Evolutionary conservation across 2,329 filamentous ascomycete genomes (phyloP).

Genomic region (Fusarium chuoi): DNA sequence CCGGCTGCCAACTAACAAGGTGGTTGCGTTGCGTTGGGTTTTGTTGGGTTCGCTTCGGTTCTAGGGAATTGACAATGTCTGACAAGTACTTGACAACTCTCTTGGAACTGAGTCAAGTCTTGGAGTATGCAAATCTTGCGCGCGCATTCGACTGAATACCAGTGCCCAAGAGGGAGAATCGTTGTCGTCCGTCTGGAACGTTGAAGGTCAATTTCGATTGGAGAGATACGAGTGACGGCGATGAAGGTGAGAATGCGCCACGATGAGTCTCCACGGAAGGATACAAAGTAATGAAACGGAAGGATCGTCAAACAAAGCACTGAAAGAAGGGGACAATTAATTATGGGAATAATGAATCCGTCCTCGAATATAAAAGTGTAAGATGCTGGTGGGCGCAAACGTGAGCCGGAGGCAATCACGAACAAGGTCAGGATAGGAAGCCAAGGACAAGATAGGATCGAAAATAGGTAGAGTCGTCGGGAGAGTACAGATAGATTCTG

Average conservation of each 20-base stretch:
- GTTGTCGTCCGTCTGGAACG: conserved; percentile 17
- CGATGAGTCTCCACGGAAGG: background rate
- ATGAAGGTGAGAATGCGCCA: conserved; percentile 20
- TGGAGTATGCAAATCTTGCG: conserved; percentile 1
- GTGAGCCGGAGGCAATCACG: conserved; percentile 34
- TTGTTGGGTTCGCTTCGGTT: background rate
- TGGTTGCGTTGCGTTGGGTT: background rate
- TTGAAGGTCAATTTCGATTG: conserved; percentile 4
- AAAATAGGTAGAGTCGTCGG: conserved; percentile 22
- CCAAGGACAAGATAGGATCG: conserved; percentile 9
- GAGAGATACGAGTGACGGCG: background rate
- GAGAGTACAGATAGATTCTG: conserved; percentile 9
- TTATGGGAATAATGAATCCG: background rate
- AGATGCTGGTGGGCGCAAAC: conserved; percentile 26
- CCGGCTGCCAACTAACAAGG: conserved; percentile 7
- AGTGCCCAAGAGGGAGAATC: conserved; percentile 24
- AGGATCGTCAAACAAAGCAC: background rate
- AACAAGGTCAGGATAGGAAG: conserved; percentile 4
- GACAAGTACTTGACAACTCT: conserved; percentile 21
- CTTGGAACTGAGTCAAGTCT: conserved; percentile 24
- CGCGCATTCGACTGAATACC: conserved; percentile 18
- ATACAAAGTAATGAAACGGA: background rate
- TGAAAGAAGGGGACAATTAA: background rate
- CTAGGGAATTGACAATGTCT: conserved; percentile 24
- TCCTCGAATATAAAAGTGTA: conserved; percentile 19